These are phyloP conservation scores for Bisporella sp. DNA, from an alignment of 2,329 filamentous ascomycete species.

Conservation along the genomic window DNA sequence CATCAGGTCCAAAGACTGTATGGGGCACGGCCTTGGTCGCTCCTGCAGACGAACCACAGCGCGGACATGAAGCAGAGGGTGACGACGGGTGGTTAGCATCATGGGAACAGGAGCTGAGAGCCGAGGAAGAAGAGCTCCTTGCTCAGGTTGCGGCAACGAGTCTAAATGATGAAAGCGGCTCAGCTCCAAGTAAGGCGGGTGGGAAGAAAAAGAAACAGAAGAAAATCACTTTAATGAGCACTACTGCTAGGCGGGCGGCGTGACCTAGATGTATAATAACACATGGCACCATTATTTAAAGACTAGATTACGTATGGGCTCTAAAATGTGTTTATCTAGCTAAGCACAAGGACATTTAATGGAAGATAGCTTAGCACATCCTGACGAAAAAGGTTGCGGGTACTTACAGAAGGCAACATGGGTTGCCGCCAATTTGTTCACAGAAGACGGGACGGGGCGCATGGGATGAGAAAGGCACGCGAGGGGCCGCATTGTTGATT, in stretches of 20 bases:
- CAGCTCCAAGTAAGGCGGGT: slow-evolving; percentile 3
- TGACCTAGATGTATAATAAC: slow-evolving; percentile 13
- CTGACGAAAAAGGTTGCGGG: too few species aligned
- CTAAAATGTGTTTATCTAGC: too few species aligned
- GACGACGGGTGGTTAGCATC: slow-evolving; percentile 85
- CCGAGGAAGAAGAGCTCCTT: slow-evolving; percentile 49
- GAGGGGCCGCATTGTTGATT: too few species aligned
- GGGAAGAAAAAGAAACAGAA: slow-evolving; percentile 66
- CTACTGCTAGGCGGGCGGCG: slow-evolving; percentile 36
- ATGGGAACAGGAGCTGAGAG: slow-evolving; percentile 69
- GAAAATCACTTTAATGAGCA: slow-evolving; percentile 68
- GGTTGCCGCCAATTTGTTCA: too few species aligned
- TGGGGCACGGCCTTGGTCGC: slow-evolving; percentile 79
- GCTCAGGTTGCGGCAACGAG: slow-evolving; percentile 51
- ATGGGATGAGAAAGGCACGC: too few species aligned
- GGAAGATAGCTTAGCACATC: too few species aligned
- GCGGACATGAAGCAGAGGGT: slow-evolving; percentile 19
- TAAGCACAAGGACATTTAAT: too few species aligned
- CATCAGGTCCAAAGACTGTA: slow-evolving; percentile 69
- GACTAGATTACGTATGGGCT: too few species aligned
- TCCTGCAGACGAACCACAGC: slow-evolving; percentile 42
- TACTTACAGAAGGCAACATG: too few species aligned
- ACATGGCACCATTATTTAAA: neutral
- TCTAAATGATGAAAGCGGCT: slow-evolving; percentile 26
- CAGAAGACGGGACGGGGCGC: too few species aligned